A percentile compares a stretch with the other conserved stretches of the same genome.
Conservation (phyloP, 2,329 filamentous ascomycete species). For the Paecilomyces fulvus region DNA sequence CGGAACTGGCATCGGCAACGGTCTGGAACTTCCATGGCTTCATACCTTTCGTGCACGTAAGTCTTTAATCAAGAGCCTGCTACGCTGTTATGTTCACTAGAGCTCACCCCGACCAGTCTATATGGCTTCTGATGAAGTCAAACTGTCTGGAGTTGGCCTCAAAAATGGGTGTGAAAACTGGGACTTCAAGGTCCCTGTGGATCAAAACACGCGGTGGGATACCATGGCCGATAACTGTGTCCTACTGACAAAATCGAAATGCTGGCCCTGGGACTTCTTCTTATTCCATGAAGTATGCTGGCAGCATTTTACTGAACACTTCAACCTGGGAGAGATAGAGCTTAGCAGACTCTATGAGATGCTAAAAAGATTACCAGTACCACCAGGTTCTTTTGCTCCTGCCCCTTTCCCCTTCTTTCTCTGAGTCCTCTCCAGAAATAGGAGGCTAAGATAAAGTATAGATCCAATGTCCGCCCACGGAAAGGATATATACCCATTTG, state of each 20-base stretch:
- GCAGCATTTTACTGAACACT: neutral
- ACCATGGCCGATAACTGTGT: neutral
- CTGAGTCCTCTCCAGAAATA: neutral
- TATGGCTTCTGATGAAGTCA: neutral
- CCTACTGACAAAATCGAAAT: neutral
- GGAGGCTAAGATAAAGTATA: neutral
- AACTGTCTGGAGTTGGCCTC: neutral
- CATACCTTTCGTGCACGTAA: neutral
- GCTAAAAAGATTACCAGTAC: too few species aligned
- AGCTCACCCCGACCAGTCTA: neutral
- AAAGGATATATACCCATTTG: neutral
- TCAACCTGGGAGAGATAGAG: neutral
- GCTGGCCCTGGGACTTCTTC: neutral
- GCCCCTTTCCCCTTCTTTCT: neutral
- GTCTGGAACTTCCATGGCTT: neutral
- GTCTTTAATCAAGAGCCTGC: neutral
- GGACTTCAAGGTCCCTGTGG: neutral
- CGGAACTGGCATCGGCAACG: neutral
- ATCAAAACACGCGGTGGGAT: neutral
- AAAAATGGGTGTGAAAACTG: neutral
- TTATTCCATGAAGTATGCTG: neutral
- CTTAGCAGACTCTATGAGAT: neutral
- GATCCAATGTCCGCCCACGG: neutral
- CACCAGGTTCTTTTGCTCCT: too few species aligned
- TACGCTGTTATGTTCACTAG: neutral